These are phyloP conservation scores for Wickerhamiella shivajii DNA, from an alignment of 805 yeast species.

Conservation along the genomic window DNA sequence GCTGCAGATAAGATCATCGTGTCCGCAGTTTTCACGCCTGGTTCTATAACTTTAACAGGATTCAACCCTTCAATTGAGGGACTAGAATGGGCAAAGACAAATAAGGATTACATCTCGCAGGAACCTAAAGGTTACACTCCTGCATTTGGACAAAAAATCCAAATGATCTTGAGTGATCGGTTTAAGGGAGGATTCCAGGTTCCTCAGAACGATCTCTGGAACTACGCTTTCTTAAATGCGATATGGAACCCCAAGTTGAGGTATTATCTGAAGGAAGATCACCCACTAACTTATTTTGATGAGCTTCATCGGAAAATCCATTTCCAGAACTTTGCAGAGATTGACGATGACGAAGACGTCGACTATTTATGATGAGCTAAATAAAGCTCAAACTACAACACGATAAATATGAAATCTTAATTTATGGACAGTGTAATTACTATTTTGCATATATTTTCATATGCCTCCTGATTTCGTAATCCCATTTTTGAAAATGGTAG, in stretches of 20 bases:
- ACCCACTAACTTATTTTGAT: constrained; percentile 72
- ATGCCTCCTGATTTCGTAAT: neutral
- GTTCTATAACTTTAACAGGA: constrained; percentile 66
- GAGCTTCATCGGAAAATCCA: constrained; percentile 82
- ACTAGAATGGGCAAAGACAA: constrained; percentile 57
- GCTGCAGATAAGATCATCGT: constrained; percentile 37
- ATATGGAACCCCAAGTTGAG: constrained; percentile 53
- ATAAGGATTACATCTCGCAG: constrained; percentile 39
- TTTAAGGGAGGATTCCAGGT: constrained; percentile 73
- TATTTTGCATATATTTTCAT: no score
- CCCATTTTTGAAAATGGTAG: neutral
- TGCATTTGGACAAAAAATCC: constrained; percentile 44
- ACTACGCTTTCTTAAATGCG: constrained; percentile 76
- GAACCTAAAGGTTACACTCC: constrained; percentile 49
- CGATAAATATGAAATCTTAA: no score
- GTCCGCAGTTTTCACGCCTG: constrained; percentile 62
- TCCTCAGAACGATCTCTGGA: constrained; percentile 80
- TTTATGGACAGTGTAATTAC: no score
- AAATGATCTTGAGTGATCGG: constrained; percentile 57
- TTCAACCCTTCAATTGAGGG: constrained; percentile 51
- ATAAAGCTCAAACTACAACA: no score
- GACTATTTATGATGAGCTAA: constrained; percentile 45
- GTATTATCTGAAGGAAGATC: constrained; percentile 54
- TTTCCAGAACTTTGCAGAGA: constrained; percentile 56
- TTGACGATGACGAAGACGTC: constrained; percentile 42